These are phyloP conservation scores for Fomitiporia mediterranea DNA, from an alignment of 1,284 basidiomycete genomes.

Conservation along the genomic window DNA sequence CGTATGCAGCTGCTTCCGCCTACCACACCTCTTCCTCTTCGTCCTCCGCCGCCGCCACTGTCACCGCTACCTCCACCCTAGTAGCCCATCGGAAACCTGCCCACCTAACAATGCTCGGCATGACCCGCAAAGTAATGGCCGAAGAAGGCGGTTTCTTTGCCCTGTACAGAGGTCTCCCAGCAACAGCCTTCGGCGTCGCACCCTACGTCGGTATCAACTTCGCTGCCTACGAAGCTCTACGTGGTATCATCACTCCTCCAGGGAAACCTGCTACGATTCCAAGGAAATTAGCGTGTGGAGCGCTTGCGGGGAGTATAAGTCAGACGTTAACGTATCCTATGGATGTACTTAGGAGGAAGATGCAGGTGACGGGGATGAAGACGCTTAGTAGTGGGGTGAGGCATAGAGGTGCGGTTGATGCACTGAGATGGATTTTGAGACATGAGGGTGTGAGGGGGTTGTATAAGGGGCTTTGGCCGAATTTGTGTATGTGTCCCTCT, in stretches of 20 bases:
- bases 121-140: conserved; percentile 84
- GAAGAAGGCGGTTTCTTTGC: conserved; percentile 89
- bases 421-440: conserved; percentile 62
- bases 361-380: conserved; percentile 91
- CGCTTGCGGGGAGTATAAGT: conserved; percentile 80
- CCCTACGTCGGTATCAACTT: conserved; percentile 90
- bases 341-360: conserved; percentile 90
- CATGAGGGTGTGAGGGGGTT: conserved; percentile 73
- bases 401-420: conserved; percentile 79
- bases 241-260: conserved; percentile 71
- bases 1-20: conserved; percentile 35
- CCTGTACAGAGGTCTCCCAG: conserved; percentile 82
- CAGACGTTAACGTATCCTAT: conserved; percentile 96
- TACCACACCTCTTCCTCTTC: conserved; percentile 44
- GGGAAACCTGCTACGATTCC: conserved; percentile 54
- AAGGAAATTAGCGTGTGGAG: conserved; percentile 71
- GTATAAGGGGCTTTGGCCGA: conserved; percentile 89
- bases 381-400: conserved; percentile 47
- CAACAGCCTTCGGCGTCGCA: conserved; percentile 89
- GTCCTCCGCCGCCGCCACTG: conserved; percentile 37
- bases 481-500: conserved; percentile 66
- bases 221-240: conserved; percentile 71
- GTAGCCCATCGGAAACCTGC: neutral
- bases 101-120: conserved; percentile 58
- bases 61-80: too few relatives aligned